Conservation (phyloP, 331 rosid species). For the Arachis monticola region DNA sequence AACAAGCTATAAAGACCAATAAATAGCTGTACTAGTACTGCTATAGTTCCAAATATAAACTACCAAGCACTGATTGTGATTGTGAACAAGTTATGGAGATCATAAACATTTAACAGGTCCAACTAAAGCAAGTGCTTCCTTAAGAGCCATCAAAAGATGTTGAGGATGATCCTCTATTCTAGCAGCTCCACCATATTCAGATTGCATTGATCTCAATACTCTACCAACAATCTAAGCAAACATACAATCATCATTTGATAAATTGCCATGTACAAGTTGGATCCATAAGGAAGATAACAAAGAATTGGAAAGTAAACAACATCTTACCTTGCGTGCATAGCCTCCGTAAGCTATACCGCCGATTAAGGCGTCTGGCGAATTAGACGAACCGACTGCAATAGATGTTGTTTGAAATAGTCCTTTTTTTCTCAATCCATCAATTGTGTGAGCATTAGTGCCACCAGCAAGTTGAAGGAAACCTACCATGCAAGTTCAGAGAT, state of each 20-base stretch:
- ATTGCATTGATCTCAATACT: conserved; percentile 68
- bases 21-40: background rate
- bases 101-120: conserved; percentile 62
- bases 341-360: conserved; percentile 93
- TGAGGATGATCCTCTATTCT: conserved; percentile 67
- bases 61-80: background rate
- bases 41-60: background rate
- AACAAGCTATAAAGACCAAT: background rate
- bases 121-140: conserved; percentile 78
- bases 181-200: conserved; percentile 51
- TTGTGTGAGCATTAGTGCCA: conserved; percentile 87
- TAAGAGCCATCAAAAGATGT: conserved; percentile 69
- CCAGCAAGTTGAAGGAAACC: conserved; percentile 96
- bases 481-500: conserved; percentile 39
- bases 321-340: conserved; percentile 80
- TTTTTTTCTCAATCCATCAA: conserved; percentile 72
- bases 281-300: conserved; percentile 20
- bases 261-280: background rate
- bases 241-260: background rate
- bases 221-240: conserved; percentile 79
- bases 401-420: conserved; percentile 62
- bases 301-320: conserved; percentile 17
- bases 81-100: conserved; percentile 30
- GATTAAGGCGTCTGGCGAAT: conserved; percentile 49
- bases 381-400: conserved; percentile 32